Conservation (phyloP, 139 green algal genomes). For the Coelastrella sp. region DNA sequence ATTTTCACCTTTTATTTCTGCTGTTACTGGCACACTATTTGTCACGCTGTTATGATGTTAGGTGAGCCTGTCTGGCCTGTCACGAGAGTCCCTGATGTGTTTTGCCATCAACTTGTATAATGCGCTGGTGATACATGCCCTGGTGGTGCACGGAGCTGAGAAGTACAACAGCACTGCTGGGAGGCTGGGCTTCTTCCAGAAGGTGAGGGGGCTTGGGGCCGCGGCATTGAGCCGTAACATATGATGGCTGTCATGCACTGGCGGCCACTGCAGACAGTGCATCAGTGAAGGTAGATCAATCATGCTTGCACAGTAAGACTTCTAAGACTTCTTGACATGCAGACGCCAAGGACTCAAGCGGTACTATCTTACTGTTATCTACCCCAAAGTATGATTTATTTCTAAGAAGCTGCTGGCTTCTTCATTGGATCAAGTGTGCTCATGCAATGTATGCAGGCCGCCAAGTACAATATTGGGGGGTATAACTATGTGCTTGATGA, state of each 20-base stretch:
- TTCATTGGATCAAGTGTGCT: too few relatives aligned
- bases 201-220: conserved; percentile 24
- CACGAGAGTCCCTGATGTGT: conserved; percentile 72
- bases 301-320: too few relatives aligned
- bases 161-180: conserved; percentile 42
- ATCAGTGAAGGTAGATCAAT: too few relatives aligned
- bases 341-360: too few relatives aligned
- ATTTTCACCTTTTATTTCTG: too few relatives aligned
- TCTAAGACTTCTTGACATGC: too few relatives aligned
- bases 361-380: too few relatives aligned
- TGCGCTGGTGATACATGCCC: conserved; percentile 86
- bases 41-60: conserved; percentile 42
- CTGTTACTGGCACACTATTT: too few relatives aligned
- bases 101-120: conserved; percentile 98
- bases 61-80: conserved; percentile 74
- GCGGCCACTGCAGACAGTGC: neutral
- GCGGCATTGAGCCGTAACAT: too few relatives aligned
- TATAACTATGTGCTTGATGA: conserved; percentile 83
- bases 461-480: conserved; percentile 81
- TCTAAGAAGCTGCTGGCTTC: too few relatives aligned
- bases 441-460: conserved; percentile 15
- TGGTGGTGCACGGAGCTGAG: conserved; percentile 58
- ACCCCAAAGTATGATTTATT: too few relatives aligned
- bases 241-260: too few relatives aligned
- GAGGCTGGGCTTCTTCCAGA: conserved; percentile 65